These are phyloP conservation scores for Pilatotrama ljubarskyi DNA, from an alignment of 768 basidiomycete species.

Conservation along the genomic window DNA sequence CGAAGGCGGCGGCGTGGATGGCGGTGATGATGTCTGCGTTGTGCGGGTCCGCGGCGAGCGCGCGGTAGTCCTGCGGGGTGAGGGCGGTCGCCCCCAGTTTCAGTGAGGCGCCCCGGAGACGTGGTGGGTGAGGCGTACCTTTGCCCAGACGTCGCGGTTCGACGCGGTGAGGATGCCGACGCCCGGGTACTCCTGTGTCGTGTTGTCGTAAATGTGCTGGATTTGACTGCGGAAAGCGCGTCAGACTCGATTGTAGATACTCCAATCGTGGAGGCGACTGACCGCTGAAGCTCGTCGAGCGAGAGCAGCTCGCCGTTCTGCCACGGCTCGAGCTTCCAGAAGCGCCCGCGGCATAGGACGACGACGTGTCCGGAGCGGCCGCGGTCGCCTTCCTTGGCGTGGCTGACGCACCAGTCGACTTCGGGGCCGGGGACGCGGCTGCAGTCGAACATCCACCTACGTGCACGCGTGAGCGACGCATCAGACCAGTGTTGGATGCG, in stretches of 20 bases:
- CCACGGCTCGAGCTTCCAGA: constrained; percentile 76
- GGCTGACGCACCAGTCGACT: constrained; percentile 61
- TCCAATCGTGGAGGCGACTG: constrained; percentile 13
- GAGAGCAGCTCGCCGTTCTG: constrained; percentile 58
- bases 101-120: not conserved
- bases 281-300: constrained; percentile 67
- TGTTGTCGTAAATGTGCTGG: constrained; percentile 67
- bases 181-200: constrained; percentile 61
- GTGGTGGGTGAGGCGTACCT: constrained; percentile 50
- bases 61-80: constrained; percentile 55
- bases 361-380: constrained; percentile 78
- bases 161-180: constrained; percentile 78
- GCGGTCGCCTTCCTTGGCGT: constrained; percentile 51
- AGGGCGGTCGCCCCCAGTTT: too few relatives aligned
- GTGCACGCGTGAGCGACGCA: not conserved
- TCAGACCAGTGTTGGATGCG: too few relatives aligned
- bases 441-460: constrained; percentile 92
- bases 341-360: constrained; percentile 80
- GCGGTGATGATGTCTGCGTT: constrained; percentile 67
- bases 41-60: constrained; percentile 54
- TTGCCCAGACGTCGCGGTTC: constrained; percentile 87
- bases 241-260: not conserved
- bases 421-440: constrained; percentile 75
- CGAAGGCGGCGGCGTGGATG: constrained; percentile 85
- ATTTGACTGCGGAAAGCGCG: constrained; percentile 52